These are phyloP conservation scores for Irpex sp. DNA, from an alignment of 1,284 basidiomycete genomes.

Conservation along the genomic window DNA sequence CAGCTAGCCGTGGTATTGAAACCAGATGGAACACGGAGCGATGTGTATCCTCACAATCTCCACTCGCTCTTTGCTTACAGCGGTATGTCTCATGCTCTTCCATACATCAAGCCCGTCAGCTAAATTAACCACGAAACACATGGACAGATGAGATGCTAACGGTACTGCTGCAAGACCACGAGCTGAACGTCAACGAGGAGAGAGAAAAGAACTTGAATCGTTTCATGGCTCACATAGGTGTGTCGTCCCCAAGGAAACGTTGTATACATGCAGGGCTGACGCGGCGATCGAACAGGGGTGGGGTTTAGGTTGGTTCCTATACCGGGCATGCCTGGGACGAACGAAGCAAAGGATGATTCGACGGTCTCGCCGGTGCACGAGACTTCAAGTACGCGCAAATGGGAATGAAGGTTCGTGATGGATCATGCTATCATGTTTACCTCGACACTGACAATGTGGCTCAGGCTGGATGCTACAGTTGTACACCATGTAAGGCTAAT, in stretches of 20 bases:
- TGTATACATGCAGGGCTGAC: not conserved
- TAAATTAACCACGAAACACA: conserved; percentile 6
- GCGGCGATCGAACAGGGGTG: conserved; percentile 13
- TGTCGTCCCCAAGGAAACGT: conserved; percentile 21
- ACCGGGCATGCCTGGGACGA: conserved; percentile 11
- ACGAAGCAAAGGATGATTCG: conserved; percentile 16
- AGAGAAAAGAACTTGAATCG: conserved; percentile 54
- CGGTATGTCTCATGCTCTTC: conserved; percentile 39
- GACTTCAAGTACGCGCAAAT: not conserved
- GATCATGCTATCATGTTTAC: too few species aligned
- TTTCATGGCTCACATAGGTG: conserved; percentile 66
- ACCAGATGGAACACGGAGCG: conserved; percentile 53
- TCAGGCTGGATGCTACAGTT: too few species aligned
- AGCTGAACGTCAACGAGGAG: conserved; percentile 47
- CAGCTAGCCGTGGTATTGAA: conserved; percentile 52
- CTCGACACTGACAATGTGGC: too few species aligned
- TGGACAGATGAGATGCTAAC: conserved; percentile 44
- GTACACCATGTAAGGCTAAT: too few species aligned
- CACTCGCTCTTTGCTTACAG: conserved; percentile 59
- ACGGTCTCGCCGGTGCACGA: conserved; percentile 1
- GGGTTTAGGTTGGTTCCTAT: conserved; percentile 22
- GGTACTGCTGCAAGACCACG: conserved; percentile 54
- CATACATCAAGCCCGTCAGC: conserved; percentile 8
- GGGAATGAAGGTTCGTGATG: not conserved
- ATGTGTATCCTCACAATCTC: conserved; percentile 56